Base-by-base conservation (phyloP, 1,139 yeast genomes). In the Candida sanyaensis region DNA sequence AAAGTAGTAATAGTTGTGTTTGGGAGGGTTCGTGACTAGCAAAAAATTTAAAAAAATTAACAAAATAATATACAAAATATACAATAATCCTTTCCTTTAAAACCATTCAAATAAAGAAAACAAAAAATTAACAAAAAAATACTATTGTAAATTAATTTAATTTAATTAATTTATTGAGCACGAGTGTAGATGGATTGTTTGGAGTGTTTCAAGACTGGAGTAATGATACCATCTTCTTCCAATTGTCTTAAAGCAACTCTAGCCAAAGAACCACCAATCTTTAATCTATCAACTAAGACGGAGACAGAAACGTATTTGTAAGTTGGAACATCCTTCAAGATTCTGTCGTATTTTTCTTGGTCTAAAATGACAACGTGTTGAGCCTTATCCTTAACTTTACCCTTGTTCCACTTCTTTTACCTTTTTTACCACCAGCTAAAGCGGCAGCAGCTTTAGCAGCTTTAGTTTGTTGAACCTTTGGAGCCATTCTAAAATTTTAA, bases 341-440 rank as follows among this genome's bases (percentile, higher is more conserved):
- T 89, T 84, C 97, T 90, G 95, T 93, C 99, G 83, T 88, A 91
- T 77, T 92, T 89, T 67, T 93, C 96, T 83, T 95, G 97, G 80
- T 93, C 99, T 72, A 95, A 84, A 77, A 89, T 83, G 72, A 93
- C 93, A 74, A 91, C 86, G 86, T 93, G 99, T 78, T 89, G 96
- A 69, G 99, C 99, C 96, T 89, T 93, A 82, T 93, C 99, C 95
- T 95, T 95, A 79, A 91, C 97, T 88, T 96, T 91, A 81, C 97
- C 97, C 86, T 93, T 92, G 87, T 96, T 88, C 99, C 99, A 93
- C 97, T 93, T 93, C 96, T 93, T 93, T 95, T 93, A 81, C 97
- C 91, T 78, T 93, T 91, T 90, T 93, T 93, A 86, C 98, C 97
- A 88, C 98, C 98, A 77, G 98, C 97, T 86, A 91, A 83, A 78